Percentiles rank a stretch among this genome's conserved stretches.
Conservation (phyloP, 345 rosid genomes). For the Diplotaxis tenuifolia region DNA sequence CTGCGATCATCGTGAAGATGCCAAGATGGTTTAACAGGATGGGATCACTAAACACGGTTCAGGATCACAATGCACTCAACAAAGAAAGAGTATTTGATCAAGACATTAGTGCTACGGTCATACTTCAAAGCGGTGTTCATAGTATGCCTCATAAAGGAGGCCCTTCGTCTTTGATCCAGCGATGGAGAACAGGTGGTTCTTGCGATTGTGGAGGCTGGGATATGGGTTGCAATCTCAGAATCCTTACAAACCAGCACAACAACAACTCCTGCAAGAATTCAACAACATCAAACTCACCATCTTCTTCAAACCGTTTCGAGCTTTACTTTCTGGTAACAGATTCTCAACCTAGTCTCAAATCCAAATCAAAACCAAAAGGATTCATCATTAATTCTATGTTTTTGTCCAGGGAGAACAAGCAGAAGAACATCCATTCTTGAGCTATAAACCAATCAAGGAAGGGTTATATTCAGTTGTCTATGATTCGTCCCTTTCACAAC, state of each 20-base stretch:
- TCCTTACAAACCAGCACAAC: slow-evolving; percentile 49
- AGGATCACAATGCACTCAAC: slow-evolving; percentile 24
- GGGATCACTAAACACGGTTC: slow-evolving; percentile 33
- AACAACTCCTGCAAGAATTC: slow-evolving; percentile 37
- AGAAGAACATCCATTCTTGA: slow-evolving; percentile 54
- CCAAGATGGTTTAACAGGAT: slow-evolving; percentile 40
- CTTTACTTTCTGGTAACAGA: slow-evolving; percentile 56
- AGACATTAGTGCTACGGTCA: slow-evolving; percentile 55
- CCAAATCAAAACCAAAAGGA: slow-evolving; percentile 1
- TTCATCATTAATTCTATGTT: background rate
- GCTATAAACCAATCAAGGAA: slow-evolving; percentile 62
- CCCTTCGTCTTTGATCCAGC: slow-evolving; percentile 80
- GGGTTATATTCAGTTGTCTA: slow-evolving; percentile 76
- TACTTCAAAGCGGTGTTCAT: slow-evolving; percentile 87
- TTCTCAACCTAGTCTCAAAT: slow-evolving; percentile 3
- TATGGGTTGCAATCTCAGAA: slow-evolving; percentile 69
- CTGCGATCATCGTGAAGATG: slow-evolving; percentile 71
- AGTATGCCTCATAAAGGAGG: slow-evolving; percentile 79
- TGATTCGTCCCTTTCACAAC: slow-evolving; percentile 53
- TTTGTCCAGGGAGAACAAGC: slow-evolving; percentile 60
- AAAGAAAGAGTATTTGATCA: slow-evolving; percentile 28
- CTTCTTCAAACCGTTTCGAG: slow-evolving; percentile 45
- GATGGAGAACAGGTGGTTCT: slow-evolving; percentile 90
- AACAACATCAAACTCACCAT: slow-evolving; percentile 38
- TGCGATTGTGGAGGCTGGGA: slow-evolving; percentile 99